Conservation (phyloP, 2,329 filamentous ascomycete genomes). For the Hortaea sp. region DNA sequence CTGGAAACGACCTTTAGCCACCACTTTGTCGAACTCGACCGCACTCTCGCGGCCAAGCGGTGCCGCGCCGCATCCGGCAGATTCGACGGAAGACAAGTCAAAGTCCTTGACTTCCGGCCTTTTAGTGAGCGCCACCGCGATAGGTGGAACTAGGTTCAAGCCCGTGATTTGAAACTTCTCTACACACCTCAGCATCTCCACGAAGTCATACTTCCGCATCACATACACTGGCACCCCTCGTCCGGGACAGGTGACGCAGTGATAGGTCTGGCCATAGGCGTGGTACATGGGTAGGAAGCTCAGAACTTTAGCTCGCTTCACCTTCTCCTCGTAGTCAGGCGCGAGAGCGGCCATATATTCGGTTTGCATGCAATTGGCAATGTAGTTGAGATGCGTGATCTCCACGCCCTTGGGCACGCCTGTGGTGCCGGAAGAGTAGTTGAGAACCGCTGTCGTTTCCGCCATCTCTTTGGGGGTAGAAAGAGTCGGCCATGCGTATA, state of each 20-base stretch:
- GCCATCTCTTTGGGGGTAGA: conserved; percentile 38
- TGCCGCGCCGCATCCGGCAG: conserved; percentile 57
- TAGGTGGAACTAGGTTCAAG: conserved; percentile 61
- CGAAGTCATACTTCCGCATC: conserved; percentile 69
- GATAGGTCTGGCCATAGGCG: conserved; percentile 53
- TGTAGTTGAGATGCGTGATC: conserved; percentile 67
- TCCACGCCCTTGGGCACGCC: conserved; percentile 77
- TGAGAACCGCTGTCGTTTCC: conserved; percentile 55
- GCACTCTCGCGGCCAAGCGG: conserved; percentile 41
- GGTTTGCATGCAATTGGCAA: conserved; percentile 58
- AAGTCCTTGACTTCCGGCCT: conserved; percentile 54
- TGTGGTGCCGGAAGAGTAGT: conserved; percentile 72
- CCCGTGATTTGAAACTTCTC: conserved; percentile 59
- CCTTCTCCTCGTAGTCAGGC: conserved; percentile 40
- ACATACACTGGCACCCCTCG: conserved; percentile 58
- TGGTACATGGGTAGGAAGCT: conserved; percentile 65
- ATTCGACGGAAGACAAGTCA: conserved; percentile 57
- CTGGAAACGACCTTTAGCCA: conserved; percentile 39
- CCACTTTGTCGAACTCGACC: conserved; percentile 44
- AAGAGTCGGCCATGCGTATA: conserved; percentile 55
- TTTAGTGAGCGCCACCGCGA: conserved; percentile 64
- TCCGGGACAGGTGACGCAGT: conserved; percentile 49
- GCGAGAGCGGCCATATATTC: conserved; percentile 38
- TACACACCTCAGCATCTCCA: conserved; percentile 58
- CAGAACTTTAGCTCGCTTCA: conserved; percentile 38